Evolutionary conservation across 768 basidiomycete genomes (phyloP), one percentile per base, ranked within the genome.

Genomic region (Rhizopogon sp.): DNA sequence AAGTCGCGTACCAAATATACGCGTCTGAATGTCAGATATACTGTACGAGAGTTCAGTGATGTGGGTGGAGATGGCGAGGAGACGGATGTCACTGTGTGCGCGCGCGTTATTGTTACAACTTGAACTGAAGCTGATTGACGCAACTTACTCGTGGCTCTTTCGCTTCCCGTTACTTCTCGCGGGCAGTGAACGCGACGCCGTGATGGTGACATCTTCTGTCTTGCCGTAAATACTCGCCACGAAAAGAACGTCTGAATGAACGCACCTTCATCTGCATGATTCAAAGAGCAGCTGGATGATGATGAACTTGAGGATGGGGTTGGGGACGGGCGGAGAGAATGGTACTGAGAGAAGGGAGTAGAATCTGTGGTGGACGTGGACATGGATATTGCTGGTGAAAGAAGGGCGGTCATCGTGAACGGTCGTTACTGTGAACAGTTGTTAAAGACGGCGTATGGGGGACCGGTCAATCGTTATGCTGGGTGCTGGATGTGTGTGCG

Each of bases 1-100:
- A 55, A 53, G 39, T 5, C 20, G 64, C 68, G 54, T 67, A 91
- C 90, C 91, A 63, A 93, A 93, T 68, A 93, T 92, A 63, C 91
- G 87, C 49, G 91, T 90, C 71, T 93, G 90, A 33, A 93, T 90
- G 70, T 93, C 91, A 16, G 90, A 92, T 56, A 93, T 86, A 60
- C 82, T 82, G 66, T 90, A 93, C 5, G 88, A 89, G 43, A 93
- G 79, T 66, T 93, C 91, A 11, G 91, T 93, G 63, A 93, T 90
- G 65, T 87, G 88, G 0, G 90, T 88, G 33, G 89, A 90, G 62
- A 90, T 75, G 39, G 90, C 88, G 40, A 93, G 73, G 44, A 90
- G 66, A 53, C 82, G 87, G 43, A 93, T 75, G 66, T 92, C 87
- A 53, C 88, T 92, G 71, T 50, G 52, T 44, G 60, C 59, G 64